Conservation (phyloP, 805 yeast genomes). For the Candida fluviatilis region DNA sequence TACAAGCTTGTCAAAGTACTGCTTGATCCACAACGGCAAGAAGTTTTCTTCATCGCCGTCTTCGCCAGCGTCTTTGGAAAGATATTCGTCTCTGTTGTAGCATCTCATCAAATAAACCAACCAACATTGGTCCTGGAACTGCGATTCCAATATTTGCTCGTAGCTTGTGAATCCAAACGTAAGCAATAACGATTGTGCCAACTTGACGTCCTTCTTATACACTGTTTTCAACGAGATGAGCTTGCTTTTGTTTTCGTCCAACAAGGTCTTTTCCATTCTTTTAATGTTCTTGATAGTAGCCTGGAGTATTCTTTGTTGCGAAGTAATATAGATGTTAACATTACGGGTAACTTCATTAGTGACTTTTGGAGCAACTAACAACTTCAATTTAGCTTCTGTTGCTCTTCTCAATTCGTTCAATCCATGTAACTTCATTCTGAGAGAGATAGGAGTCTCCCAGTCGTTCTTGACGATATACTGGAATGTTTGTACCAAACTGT, state of each 20-base stretch:
- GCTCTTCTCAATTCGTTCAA: conserved; percentile 50
- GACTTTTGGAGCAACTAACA: conserved; percentile 11
- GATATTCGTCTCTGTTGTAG: conserved; percentile 38
- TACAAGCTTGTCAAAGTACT: conserved; percentile 33
- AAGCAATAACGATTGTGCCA: conserved; percentile 51
- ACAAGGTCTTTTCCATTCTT: conserved; percentile 40
- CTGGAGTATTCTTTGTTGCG: conserved; percentile 48
- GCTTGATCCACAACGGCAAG: conserved; percentile 50
- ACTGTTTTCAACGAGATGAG: conserved; percentile 54
- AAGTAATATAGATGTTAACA: conserved; percentile 43
- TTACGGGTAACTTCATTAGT: conserved; percentile 7
- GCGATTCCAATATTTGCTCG: conserved; percentile 46
- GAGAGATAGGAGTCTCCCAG: conserved; percentile 44
- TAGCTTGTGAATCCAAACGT: conserved; percentile 54
- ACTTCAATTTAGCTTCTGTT: conserved; percentile 40
- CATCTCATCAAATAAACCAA: conserved; percentile 62
- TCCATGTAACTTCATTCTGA: conserved; percentile 61
- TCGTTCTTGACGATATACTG: conserved; percentile 47
- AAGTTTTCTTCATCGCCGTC: conserved; percentile 26
- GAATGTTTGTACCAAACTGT: conserved; percentile 48
- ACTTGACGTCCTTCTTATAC: conserved; percentile 50
- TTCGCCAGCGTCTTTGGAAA: conserved; percentile 22
- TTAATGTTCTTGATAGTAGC: conserved; percentile 42
- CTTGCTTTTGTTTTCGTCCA: conserved; percentile 39
- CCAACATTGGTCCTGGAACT: conserved; percentile 54